Evolutionary conservation across 345 rosid species (phyloP), one percentile per base, ranked within the genome.

Genomic region (Excoecaria cochinchinensis): DNA sequence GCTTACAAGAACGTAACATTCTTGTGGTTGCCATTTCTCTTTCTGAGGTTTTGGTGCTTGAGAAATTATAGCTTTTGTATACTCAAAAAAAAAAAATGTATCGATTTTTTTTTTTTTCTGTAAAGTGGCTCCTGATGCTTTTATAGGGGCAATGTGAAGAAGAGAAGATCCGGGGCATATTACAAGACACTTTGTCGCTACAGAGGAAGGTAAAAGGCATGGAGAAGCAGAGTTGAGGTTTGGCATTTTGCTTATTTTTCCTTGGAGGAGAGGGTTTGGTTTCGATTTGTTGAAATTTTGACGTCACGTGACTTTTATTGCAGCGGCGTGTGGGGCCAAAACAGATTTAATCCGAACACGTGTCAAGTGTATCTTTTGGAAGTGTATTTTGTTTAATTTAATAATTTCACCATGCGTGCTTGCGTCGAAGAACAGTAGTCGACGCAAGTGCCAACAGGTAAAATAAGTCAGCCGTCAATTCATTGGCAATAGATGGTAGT

Each of bases 141-240:
- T 73, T 66, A 39, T 77, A 76, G 67, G 76, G 78, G 65, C 39
- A 17, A 10, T 65, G 64, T 70, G 71, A 39, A 66, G 31, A 66
- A 59, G 71, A 9, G 89, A 86, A 86, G 86, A 89, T 85, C 84
- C 91, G 81, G 11, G 42, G 89, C 75, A 89, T 87, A 80, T 84
- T 76, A 50, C 82, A 9, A 3, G 66, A 1, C 63, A 12, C 52
- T 84, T 65, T 56, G 53, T 31, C 31, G 31, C 2, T 31, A 0
- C 31, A 8, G 2, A 31, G 22, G 10, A 8, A 13, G 3, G 11
- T 44, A 31, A 6, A 14, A 25, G 66, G 31, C 31, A 31, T 31
- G 31, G 31, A 31, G 31, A 31, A 25, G 12, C 19, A 39, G 15
- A 46, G 44, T 14, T 11, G 19, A 4, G 25, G 22, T 59, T 62